Conservation (phyloP, 2,329 filamentous ascomycete species). For the Penicillium brasilianum region DNA sequence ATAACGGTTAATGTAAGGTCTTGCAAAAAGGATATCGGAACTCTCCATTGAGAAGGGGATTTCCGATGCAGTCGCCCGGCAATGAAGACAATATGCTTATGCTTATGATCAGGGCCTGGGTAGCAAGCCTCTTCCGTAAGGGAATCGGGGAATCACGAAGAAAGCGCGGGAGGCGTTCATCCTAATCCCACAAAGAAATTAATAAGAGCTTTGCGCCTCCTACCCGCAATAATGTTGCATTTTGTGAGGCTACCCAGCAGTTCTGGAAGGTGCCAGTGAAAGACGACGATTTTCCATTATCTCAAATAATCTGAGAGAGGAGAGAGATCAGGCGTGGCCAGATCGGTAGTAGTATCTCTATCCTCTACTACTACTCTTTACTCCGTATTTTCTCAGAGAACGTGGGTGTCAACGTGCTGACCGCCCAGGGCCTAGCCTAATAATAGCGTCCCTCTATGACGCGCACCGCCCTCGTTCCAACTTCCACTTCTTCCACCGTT, state of each 20-base stretch:
- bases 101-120: too few species aligned
- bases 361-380: not conserved
- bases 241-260: not conserved
- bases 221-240: not conserved
- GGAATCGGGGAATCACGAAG: too few species aligned
- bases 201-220: too few species aligned
- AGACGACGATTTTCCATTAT: not conserved
- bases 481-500: not conserved
- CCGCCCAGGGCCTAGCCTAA: not conserved
- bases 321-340: not conserved
- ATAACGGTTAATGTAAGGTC: too few species aligned
- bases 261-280: not conserved
- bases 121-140: too few species aligned
- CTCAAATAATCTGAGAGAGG: not conserved
- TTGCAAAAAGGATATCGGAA: too few species aligned
- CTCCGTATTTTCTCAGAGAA: not conserved
- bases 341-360: not conserved
- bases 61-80: too few species aligned
- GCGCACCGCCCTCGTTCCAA: slow-evolving; percentile 4
- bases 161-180: too few species aligned
- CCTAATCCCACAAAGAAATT: too few species aligned
- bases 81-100: too few species aligned
- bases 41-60: too few species aligned
- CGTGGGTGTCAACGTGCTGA: not conserved
- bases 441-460: not conserved